These are phyloP conservation scores for Thelonectria olida DNA, from an alignment of 2,329 filamentous ascomycete species.

Conservation along the genomic window DNA sequence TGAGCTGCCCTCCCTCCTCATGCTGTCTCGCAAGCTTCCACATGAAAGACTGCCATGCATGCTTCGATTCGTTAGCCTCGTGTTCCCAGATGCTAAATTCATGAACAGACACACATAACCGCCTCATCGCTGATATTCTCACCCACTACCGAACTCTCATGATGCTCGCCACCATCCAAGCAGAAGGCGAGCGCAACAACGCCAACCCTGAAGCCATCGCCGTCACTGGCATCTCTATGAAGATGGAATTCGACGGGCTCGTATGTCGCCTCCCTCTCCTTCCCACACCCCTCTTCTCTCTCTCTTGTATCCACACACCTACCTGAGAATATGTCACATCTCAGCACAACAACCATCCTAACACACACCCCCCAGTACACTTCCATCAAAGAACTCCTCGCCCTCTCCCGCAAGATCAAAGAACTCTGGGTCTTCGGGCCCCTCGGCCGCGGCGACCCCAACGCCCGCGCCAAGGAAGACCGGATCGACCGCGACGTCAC, in stretches of 20 bases:
- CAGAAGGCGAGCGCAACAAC: slow-evolving; percentile 49
- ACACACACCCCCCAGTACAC: slow-evolving; percentile 43
- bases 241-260: slow-evolving; percentile 56
- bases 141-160: slow-evolving; percentile 55
- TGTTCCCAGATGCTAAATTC: background rate
- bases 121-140: slow-evolving; percentile 55
- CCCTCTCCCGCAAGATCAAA: slow-evolving; percentile 55
- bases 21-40: background rate
- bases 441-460: slow-evolving; percentile 50
- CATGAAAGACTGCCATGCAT: background rate
- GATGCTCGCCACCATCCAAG: slow-evolving; percentile 54
- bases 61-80: background rate
- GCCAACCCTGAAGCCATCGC: slow-evolving; percentile 53
- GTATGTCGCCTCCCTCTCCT: slow-evolving; percentile 35
- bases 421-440: slow-evolving; percentile 57
- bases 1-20: slow-evolving; percentile 25
- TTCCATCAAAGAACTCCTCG: slow-evolving; percentile 55
- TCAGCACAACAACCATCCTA: background rate
- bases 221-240: slow-evolving; percentile 54
- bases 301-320: background rate
- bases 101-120: slow-evolving; percentile 53
- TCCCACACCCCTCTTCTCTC: no score
- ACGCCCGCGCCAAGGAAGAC: slow-evolving; percentile 47
- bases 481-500: slow-evolving; percentile 48
- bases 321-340: no score